Evolutionary conservation across 352 stramenopile species (phyloP).

Genomic region (Phytophthora citrophthora): DNA sequence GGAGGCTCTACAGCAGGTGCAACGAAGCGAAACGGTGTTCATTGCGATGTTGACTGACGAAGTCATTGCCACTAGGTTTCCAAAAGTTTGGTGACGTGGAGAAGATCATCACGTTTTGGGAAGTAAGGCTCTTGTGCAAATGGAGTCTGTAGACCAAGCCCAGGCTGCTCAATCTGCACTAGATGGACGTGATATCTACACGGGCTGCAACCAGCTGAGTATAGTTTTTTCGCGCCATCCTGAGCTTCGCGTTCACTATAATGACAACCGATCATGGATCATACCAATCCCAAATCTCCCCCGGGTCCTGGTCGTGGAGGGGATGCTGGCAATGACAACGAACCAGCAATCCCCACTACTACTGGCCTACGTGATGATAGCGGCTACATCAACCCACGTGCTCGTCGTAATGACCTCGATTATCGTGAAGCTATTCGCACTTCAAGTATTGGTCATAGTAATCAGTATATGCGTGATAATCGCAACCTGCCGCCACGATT

Average conservation of each 20-base stretch:
- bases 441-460: conserved; percentile 21
- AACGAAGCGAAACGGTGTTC: background rate
- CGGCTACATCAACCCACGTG: conserved; percentile 24
- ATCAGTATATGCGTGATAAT: conserved; percentile 33
- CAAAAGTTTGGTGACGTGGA: conserved; percentile 86
- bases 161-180: conserved; percentile 72
- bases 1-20: conserved; percentile 78
- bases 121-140: conserved; percentile 82
- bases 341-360: conserved; percentile 3
- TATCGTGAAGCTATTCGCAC: conserved; percentile 18
- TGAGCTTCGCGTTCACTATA: conserved; percentile 77
- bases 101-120: conserved; percentile 86
- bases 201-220: conserved; percentile 82
- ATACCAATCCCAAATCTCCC: conserved; percentile 75
- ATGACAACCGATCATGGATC: conserved; percentile 81
- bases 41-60: conserved; percentile 7
- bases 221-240: conserved; percentile 80
- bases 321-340: conserved; percentile 20
- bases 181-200: conserved; percentile 87
- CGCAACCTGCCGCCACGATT: conserved; percentile 26
- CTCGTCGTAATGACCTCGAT: conserved; percentile 24
- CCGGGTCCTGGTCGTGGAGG: conserved; percentile 35
- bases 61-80: conserved; percentile 48
- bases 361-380: conserved; percentile 28
- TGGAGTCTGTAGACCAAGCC: conserved; percentile 78